These are phyloP conservation scores for Leccinum subspadiceum DNA, from an alignment of 1,284 basidiomycete species.

Conservation along the genomic window DNA sequence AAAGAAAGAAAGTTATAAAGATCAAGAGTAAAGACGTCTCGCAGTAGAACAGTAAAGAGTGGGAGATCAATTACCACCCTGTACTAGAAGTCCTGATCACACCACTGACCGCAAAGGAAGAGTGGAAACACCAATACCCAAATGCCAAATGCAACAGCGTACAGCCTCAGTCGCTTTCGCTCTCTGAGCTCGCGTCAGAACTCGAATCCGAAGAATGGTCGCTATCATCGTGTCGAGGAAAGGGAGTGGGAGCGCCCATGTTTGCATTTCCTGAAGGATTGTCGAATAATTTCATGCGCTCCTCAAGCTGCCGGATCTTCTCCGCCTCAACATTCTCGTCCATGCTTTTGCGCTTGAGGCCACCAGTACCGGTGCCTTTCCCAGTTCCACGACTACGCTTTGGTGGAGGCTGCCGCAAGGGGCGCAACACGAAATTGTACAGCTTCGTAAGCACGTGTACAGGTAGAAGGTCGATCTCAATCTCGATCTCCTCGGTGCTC, in stretches of 20 bases:
- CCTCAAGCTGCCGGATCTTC: conserved; percentile 86
- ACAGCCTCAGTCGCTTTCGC: conserved; percentile 69
- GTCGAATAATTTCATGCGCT: conserved; percentile 75
- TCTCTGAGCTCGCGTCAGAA: conserved; percentile 75
- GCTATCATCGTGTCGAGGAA: conserved; percentile 49
- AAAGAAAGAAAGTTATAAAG: conserved; percentile 36
- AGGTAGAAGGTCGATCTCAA: conserved; percentile 91
- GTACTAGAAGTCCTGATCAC: conserved; percentile 23
- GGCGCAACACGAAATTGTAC: conserved; percentile 90
- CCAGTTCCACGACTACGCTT: conserved; percentile 65
- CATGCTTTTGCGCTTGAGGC: conserved; percentile 88
- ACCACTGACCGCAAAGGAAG: conserved; percentile 14
- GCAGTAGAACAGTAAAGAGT: conserved; percentile 21
- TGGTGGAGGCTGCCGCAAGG: conserved; percentile 53
- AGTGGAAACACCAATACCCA: conserved; percentile 12
- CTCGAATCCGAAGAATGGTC: conserved; percentile 77
- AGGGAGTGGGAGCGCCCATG: conserved; percentile 35
- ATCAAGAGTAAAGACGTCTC: conserved; percentile 30
- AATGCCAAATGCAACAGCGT: conserved; percentile 8
- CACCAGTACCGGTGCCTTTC: conserved; percentile 81
- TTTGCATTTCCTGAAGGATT: conserved; percentile 43
- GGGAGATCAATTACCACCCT: conserved; percentile 14
- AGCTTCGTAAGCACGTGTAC: conserved; percentile 82
- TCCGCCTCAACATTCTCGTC: conserved; percentile 87
- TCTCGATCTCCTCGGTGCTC: conserved; percentile 94